A percentile compares a stretch with the other conserved stretches of the same genome.
Evolutionary conservation across 257 asterid species (phyloP).

Genomic region (Gentiana dahurica): DNA sequence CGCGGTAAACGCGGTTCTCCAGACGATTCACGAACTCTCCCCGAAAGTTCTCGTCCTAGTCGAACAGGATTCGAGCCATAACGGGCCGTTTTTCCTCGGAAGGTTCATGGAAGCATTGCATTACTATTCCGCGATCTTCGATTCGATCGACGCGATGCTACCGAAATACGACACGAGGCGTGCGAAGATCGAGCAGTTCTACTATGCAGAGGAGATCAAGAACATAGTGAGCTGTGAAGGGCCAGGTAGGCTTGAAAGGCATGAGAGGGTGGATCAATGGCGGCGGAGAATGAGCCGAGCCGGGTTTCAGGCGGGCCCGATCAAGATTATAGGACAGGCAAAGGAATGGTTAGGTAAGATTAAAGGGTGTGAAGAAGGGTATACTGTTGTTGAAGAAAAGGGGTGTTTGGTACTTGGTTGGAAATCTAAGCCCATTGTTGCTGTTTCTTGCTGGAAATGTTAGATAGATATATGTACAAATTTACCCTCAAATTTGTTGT

Average conservation of each 20-base stretch:
- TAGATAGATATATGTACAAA: slow-evolving; percentile 10
- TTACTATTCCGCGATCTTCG: slow-evolving; percentile 73
- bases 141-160: slow-evolving; percentile 61
- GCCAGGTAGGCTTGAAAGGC: slow-evolving; percentile 73
- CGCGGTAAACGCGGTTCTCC: slow-evolving; percentile 58
- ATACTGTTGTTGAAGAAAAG: slow-evolving; percentile 66
- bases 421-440: slow-evolving; percentile 81
- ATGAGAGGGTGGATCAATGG: slow-evolving; percentile 83
- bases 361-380: slow-evolving; percentile 54
- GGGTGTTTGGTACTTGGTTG: slow-evolving; percentile 81
- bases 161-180: slow-evolving; percentile 66
- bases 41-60: slow-evolving; percentile 55
- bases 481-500: neutral
- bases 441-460: slow-evolving; percentile 94
- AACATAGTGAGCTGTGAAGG: slow-evolving; percentile 83
- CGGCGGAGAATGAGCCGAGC: slow-evolving; percentile 86
- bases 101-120: slow-evolving; percentile 79
- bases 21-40: slow-evolving; percentile 44
- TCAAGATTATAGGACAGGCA: slow-evolving; percentile 56
- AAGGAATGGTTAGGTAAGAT: slow-evolving; percentile 52
- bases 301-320: slow-evolving; percentile 52
- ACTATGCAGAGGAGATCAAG: slow-evolving; percentile 80
- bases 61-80: slow-evolving; percentile 85
- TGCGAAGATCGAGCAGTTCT: slow-evolving; percentile 76
- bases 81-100: slow-evolving; percentile 76